These are phyloP conservation scores for Mycena polygramma DNA, from an alignment of 768 basidiomycete genomes.

Conservation along the genomic window DNA sequence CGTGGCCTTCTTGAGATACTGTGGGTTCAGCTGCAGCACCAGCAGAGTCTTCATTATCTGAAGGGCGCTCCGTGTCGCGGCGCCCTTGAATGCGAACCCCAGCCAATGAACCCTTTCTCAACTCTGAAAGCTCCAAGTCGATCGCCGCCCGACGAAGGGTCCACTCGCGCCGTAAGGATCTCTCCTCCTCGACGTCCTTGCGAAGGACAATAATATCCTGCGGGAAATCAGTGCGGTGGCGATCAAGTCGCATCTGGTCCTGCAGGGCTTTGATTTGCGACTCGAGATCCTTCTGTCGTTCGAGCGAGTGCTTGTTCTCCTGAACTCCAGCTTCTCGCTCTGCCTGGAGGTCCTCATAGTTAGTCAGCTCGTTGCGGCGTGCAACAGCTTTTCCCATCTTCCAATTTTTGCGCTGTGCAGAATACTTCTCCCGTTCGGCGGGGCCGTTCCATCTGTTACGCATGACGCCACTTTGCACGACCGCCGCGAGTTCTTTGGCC, in stretches of 20 bases:
- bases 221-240: slow-evolving; percentile 4
- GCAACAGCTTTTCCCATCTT: neutral
- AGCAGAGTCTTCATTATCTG: neutral
- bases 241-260: neutral
- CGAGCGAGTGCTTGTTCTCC: slow-evolving; percentile 11
- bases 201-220: neutral
- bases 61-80: neutral
- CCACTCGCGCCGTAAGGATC: neutral
- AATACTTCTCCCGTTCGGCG: slow-evolving; percentile 9
- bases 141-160: neutral
- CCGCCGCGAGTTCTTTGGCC: neutral
- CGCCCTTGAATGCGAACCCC: neutral
- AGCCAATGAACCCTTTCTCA: neutral
- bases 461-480: neutral
- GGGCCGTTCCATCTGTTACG: slow-evolving; percentile 5
- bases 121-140: neutral
- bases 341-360: slow-evolving; percentile 1
- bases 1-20: no score
- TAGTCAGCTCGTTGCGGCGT: neutral
- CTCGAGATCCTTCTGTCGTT: neutral
- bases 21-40: no score
- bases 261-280: slow-evolving; percentile 2
- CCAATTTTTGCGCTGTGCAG: slow-evolving; percentile 12
- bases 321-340: slow-evolving; percentile 3
- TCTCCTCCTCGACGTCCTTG: neutral